Conservation (phyloP, 805 yeast species). For the Candida khao-thaluensis region DNA sequence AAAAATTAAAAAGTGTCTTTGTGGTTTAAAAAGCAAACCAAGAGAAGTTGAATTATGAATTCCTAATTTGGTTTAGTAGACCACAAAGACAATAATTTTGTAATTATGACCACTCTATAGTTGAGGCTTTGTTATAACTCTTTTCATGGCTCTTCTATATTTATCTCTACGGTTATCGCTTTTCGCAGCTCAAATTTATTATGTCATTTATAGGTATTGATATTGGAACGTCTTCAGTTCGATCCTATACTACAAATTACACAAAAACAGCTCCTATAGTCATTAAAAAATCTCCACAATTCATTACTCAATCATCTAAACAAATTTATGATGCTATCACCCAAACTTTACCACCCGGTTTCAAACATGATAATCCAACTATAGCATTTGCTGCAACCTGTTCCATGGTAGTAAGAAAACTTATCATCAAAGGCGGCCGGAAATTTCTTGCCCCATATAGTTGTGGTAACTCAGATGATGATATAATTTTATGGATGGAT, state of each 20-base stretch:
- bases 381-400: conserved; percentile 54
- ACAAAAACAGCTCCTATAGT: conserved; percentile 19
- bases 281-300: conserved; percentile 14
- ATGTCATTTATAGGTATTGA: conserved; percentile 48
- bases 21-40: no score
- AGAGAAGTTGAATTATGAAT: no score
- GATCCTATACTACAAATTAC: conserved; percentile 34
- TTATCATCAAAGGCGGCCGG: conserved; percentile 13
- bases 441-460: conserved; percentile 34
- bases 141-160: no score
- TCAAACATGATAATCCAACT: conserved; percentile 1
- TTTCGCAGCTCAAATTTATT: no score
- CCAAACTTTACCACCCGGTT: conserved; percentile 17
- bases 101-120: no score
- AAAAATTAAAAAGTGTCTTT: no score
- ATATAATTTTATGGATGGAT: conserved; percentile 64
- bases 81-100: no score
- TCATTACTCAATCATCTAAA: conserved; percentile 40
- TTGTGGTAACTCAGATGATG: conserved; percentile 21
- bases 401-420: conserved; percentile 49
- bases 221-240: conserved; percentile 50
- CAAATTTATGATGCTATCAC: conserved; percentile 38
- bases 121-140: no score
- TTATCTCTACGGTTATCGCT: no score
- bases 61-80: no score